Evolutionary conservation across 192 early-diverging fungal species (phyloP), one percentile per base, ranked within the genome.

Genomic region (Fimicolochytrium jonesii): DNA sequence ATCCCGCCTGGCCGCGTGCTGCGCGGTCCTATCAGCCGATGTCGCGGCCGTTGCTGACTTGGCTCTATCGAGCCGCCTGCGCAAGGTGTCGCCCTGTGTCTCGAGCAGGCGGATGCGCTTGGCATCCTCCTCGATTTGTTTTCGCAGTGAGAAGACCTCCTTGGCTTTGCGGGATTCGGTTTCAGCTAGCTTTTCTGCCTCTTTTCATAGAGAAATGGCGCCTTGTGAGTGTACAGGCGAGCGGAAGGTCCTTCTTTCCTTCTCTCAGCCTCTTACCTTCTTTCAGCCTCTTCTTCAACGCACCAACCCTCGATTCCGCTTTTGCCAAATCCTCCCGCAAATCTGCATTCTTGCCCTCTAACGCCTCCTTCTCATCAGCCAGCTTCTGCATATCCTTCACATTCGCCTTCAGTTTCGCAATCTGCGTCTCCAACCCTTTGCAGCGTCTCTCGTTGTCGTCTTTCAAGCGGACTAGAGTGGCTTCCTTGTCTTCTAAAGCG

Each of bases 271-370:
- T n/a, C n/a, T n/a, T n/a, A n/a, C n/a, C 78, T 10, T 81, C 79
- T 60, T 77, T 81, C 6, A 70, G 37, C 42, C 77, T 78, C 62
- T 75, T 81, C 50, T 77, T 81, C 28, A 64, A 53, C 20, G 36
- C 46, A 47, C 46, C 36, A 1, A 69, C 23, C 17, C 59, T 49
- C 1, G 1, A 37, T 11, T 61, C 42, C 13, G 72, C 22, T 51
- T 58, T 76, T 44, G 72, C 77, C 11, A 81, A 42, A 58, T 81
- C 79, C 17, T 66, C 60, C 54, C 64, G 56, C 13, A 59, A 36
- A 7, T 76, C 77, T 20, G 41, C 18, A 23, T 41, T 13, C 29
- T 50, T 55, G 20, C 60, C 46, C 18, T 73, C 77, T 1, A 45
- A 15, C 3, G 18, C 5, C 6, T 71, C 69, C 49, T 75, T 73